A percentile compares a stretch with the other conserved stretches of the same genome.
Conservation (phyloP, 768 basidiomycete species). For the Postia placenta region DNA sequence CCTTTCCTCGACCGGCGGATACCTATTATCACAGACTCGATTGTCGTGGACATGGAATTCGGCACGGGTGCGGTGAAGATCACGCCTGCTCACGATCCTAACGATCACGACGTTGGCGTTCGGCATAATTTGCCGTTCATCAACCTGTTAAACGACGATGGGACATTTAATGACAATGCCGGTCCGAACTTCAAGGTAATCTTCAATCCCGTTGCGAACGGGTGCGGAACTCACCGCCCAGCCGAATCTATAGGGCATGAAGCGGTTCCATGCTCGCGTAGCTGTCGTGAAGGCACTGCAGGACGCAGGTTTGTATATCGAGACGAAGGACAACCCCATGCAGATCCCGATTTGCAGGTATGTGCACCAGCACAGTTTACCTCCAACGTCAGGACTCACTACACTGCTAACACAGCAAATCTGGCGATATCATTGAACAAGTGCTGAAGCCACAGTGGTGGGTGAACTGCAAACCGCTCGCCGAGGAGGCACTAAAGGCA, state of each 20-base stretch:
- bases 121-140: conserved; percentile 88
- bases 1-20: conserved; percentile 85
- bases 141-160: conserved; percentile 94
- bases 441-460: conserved; percentile 99
- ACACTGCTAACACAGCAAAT: conserved; percentile 56
- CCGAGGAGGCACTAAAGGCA: conserved; percentile 85
- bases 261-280: conserved; percentile 89
- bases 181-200: conserved; percentile 69
- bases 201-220: conserved; percentile 4
- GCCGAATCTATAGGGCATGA: conserved; percentile 69
- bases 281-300: conserved; percentile 80
- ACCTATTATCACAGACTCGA: conserved; percentile 82
- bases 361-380: conserved; percentile 22
- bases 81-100: conserved; percentile 95
- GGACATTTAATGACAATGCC: conserved; percentile 88
- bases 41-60: conserved; percentile 87
- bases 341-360: conserved; percentile 89
- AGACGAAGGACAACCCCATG: conserved; percentile 96
- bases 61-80: conserved; percentile 99
- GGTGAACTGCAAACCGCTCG: conserved; percentile 89
- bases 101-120: conserved; percentile 92
- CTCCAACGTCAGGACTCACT: neutral
- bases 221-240: neutral
- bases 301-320: conserved; percentile 79
- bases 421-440: conserved; percentile 93